Evolutionary conservation across 805 yeast species (phyloP), one percentile per base, ranked within the genome.

Genomic region (Priceomyces haplophilus): DNA sequence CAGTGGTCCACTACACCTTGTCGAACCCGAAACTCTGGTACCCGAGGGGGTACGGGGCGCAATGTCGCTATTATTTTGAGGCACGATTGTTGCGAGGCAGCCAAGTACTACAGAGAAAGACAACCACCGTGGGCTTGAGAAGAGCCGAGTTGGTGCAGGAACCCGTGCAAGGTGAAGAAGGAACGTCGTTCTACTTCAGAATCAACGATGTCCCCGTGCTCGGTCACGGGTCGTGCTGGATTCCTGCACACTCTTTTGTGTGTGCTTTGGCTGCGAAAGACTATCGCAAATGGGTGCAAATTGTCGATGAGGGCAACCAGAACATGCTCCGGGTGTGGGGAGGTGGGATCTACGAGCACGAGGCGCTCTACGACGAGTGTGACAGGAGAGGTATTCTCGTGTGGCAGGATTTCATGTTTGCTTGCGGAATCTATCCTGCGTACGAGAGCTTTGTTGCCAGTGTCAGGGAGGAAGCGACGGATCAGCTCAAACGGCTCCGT

Each of bases 381-480:
- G 79, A 74, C 47, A 38, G 62, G 15, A 45, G 59, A 3, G 78
- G 78, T 2, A 41, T 77, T 8, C 35, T 77, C 50, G 71, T 77
- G 7, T 77, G 80, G 79, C 81, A 77, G 41, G 82, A 77, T 50
- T 74, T 76, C 52, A 70, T 76, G 79, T 76, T 77, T 62, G 80
- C 78, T 2, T 76, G 82, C 58, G 81, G 79, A 1, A 75, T 69
- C 38, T 77, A 77, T 45, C 81, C 80, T 3, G 73, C 64, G 3
- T 61, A 71, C 46, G 52, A 53, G 2, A 56, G 51, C 10, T 73
- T 73, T 45, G 49, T 64, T 17, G 53, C 52, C 4, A 55, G 52
- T 34, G 75, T 77, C 3, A 29, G 48, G 7, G 43, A 49, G 10
- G 82, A 76, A 47, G 67, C 62, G 1, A 50, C 43, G 15, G 55